Evolutionary conservation across 768 basidiomycete genomes (phyloP).

Genomic region (Panus rudis): DNA sequence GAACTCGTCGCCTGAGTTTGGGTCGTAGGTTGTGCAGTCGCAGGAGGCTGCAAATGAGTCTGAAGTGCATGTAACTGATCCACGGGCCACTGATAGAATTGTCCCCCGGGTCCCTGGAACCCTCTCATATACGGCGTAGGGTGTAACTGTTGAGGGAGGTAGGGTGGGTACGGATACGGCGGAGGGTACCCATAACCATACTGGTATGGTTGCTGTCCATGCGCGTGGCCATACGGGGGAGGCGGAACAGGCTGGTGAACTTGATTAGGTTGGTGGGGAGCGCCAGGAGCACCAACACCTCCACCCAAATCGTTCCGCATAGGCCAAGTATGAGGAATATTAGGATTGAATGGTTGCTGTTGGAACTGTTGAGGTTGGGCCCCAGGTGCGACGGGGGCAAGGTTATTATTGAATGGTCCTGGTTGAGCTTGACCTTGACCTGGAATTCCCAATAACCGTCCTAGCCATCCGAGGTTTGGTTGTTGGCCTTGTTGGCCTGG

Average conservation of each 20-base stretch:
- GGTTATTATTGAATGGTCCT: constrained; percentile 17
- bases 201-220: constrained; percentile 21
- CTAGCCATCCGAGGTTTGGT: constrained; percentile 34
- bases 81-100: constrained; percentile 60
- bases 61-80: constrained; percentile 24
- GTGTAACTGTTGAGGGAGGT: constrained; percentile 22
- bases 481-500: constrained; percentile 26
- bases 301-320: neutral
- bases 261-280: no score
- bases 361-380: constrained; percentile 20
- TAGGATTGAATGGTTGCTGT: constrained; percentile 25
- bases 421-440: constrained; percentile 31
- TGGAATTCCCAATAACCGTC: constrained; percentile 50
- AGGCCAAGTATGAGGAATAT: constrained; percentile 25
- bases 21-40: no score
- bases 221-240: constrained; percentile 27
- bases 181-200: constrained; percentile 11
- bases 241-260: no score
- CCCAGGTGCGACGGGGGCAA: constrained; percentile 16
- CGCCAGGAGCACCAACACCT: no score
- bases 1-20: no score
- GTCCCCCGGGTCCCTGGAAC: constrained; percentile 56
- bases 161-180: constrained; percentile 13
- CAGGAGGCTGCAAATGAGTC: constrained; percentile 9
- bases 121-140: constrained; percentile 52